Evolutionary conservation across 495 filamentous ascomycete genomes (phyloP), one percentile per base, ranked within the genome.

Genomic region (Tirmania nivea): DNA sequence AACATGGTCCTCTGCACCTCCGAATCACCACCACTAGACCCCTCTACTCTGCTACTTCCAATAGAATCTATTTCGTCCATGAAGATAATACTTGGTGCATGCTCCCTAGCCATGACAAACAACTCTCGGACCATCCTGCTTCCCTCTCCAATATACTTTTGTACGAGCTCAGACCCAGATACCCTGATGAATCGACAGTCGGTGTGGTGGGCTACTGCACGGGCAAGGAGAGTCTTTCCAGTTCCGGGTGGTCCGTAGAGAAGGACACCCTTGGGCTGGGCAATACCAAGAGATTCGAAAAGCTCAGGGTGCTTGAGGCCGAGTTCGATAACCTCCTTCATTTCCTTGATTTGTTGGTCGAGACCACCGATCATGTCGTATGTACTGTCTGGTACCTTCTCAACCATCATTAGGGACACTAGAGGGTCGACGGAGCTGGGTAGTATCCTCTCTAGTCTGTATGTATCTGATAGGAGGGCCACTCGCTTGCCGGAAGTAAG

Each of bases 11-110:
- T 82, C 68, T 99, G 90, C 54, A 99, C 90, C 69, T 99, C 90
- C n/a, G 87, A 94, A 65, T 99, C 90, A 62, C 92, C 90, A 39
- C 86, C 87, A 12, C 84, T 88, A 50, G 82, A 88, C 1, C 87
- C 88, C 59, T 99, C 90, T 56, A 99, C 93, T 60, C 90, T 84
- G 49, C 86, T 93, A 8, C 86, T 94, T 35, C 92, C 90, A 70
- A 99, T 99, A 55, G 84, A 92, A 69, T 99, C 90, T 70, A 99
- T 96, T 67, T 99, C 90, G 70, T 99, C 90, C 89, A 99, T 99
- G 73, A 99, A 99, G 69, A 99, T 99, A 66, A 99, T 99, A 63
- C 84, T 92, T n/a, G 90, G 90, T 0, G 90, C 92, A 63, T 99
- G 92, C 68, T 99, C 90, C 65, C 90, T 76, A 16, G 90, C 90